Evolutionary conservation across 1,284 basidiomycete species (phyloP).

Genomic region (Ganoderma meredithae): DNA sequence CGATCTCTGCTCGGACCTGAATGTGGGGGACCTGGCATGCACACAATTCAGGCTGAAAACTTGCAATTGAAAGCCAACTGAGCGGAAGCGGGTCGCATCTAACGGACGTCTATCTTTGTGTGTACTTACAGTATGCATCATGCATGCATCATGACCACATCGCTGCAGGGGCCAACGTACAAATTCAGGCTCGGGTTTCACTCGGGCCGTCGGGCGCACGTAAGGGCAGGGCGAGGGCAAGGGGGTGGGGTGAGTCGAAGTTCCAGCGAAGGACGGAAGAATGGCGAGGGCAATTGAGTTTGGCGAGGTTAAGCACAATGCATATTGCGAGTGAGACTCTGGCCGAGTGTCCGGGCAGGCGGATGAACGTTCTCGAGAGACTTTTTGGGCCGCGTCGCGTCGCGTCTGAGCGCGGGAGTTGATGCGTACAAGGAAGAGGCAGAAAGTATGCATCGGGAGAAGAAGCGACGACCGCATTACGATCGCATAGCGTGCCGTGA

Average conservation of each 20-base stretch:
- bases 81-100: not conserved
- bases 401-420: not conserved
- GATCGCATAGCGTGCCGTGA: not conserved
- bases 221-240: not conserved
- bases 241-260: not conserved
- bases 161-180: too few relatives aligned
- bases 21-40: too few relatives aligned
- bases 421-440: not conserved
- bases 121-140: not conserved
- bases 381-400: not conserved
- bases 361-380: constrained; percentile 2
- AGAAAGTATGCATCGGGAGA: not conserved
- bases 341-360: not conserved
- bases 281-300: not conserved
- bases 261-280: not conserved
- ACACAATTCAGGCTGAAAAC: too few relatives aligned
- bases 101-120: not conserved
- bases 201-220: not conserved
- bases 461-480: not conserved
- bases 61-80: not conserved
- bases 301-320: not conserved
- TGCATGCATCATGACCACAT: too few relatives aligned
- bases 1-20: not conserved
- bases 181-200: not conserved
- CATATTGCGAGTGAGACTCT: not conserved